Conservation (phyloP, 345 rosid genomes). For the Limnanthes douglasii region DNA sequence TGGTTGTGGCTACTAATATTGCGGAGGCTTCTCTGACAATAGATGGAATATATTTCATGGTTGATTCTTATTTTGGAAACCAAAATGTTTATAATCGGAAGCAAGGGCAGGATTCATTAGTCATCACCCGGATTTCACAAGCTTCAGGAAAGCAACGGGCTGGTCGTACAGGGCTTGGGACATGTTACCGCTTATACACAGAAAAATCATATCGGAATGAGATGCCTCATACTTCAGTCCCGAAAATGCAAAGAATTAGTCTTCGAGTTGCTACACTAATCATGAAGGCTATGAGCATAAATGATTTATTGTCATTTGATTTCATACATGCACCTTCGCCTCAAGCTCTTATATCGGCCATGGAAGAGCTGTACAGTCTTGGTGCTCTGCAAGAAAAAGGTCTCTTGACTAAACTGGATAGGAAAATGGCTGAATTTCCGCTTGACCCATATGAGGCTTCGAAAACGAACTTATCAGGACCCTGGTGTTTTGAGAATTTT, state of each 20-base stretch:
- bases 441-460: constrained; percentile 66
- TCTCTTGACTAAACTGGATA: no score
- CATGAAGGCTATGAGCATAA: no score
- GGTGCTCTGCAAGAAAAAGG: no score
- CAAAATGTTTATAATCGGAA: constrained; percentile 62
- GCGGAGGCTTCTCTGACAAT: constrained; percentile 66
- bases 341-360: no score
- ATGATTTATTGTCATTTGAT: constrained; percentile 62
- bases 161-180: constrained; percentile 72
- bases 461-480: constrained; percentile 54
- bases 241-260: no score
- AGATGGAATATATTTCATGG: constrained; percentile 53
- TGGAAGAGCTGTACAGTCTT: no score
- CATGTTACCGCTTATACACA: constrained; percentile 53
- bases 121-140: constrained; percentile 66
- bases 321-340: constrained; percentile 71
- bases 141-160: constrained; percentile 71
- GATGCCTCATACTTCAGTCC: no score
- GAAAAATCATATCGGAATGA: constrained; percentile 65
- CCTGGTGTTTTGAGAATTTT: constrained; percentile 68
- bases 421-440: no score
- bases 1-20: constrained; percentile 63
- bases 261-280: no score
- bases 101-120: constrained; percentile 53
- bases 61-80: constrained; percentile 67